phyloP scores from a whole-genome alignment of 1,139 yeast species.

The Yamadazyma buinensis region DNA sequence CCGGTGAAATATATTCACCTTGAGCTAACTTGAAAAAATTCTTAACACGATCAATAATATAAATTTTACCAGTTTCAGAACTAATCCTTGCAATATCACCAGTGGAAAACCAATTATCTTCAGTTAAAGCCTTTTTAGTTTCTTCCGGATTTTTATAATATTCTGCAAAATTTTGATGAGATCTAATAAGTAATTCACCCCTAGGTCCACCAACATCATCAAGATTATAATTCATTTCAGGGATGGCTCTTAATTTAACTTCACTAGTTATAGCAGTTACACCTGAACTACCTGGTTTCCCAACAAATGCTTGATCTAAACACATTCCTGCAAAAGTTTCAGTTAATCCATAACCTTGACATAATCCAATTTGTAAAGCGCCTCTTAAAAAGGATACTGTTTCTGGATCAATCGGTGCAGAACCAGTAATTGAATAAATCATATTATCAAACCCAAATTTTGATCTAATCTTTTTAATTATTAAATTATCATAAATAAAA shows the following conservation, averaged over 20 bases:
- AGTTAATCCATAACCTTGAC: conserved; percentile 46
- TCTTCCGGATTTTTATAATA: conserved; percentile 40
- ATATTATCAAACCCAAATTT: conserved; percentile 31
- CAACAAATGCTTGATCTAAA: conserved; percentile 27
- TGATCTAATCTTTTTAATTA: conserved; percentile 25
- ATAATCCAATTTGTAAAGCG: conserved; percentile 32
- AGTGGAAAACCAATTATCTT: conserved; percentile 49
- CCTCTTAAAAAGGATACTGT: conserved; percentile 42
- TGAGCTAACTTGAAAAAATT: conserved; percentile 44
- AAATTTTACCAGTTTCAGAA: conserved; percentile 22
- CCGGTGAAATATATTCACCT: conserved; percentile 45
- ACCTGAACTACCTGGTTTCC: conserved; percentile 42
- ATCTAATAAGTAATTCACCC: conserved; percentile 40
- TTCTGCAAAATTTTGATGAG: conserved; percentile 35
- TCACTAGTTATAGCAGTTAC: conserved; percentile 32
- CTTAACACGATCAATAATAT: conserved; percentile 40
- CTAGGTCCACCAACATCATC: conserved; percentile 34
- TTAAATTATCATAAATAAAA: conserved; percentile 28
- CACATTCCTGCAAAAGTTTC: conserved; percentile 44
- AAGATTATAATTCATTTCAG: conserved; percentile 34
- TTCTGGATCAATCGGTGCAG: conserved; percentile 43
- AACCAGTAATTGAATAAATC: conserved; percentile 28
- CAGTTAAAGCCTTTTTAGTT: conserved; percentile 44
- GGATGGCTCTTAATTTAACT: conserved; percentile 33
- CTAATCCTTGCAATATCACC: conserved; percentile 38